phyloP scores from a whole-genome alignment of 2,329 filamentous ascomycete genomes.

The Mycosphaerella arachidis region DNA sequence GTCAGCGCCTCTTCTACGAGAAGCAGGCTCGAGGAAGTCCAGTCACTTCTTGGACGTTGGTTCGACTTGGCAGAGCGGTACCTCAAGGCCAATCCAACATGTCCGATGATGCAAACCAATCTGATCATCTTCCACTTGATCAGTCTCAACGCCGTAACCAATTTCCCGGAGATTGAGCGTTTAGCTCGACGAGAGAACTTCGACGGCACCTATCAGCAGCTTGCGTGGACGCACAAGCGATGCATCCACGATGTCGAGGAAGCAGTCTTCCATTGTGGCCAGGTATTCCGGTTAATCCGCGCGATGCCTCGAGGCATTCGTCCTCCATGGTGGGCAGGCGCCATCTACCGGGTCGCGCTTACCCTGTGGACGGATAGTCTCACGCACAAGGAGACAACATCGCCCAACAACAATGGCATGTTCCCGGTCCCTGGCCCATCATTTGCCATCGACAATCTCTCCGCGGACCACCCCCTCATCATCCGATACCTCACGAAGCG shows the following conservation, averaged over 20 bases:
- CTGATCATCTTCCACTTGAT: slow-evolving; percentile 67
- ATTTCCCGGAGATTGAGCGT: slow-evolving; percentile 63
- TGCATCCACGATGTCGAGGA: slow-evolving; percentile 62
- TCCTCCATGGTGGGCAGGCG: slow-evolving; percentile 67
- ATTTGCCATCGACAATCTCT: slow-evolving; percentile 49
- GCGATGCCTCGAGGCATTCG: slow-evolving; percentile 57
- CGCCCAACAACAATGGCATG: slow-evolving; percentile 33
- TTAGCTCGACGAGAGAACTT: slow-evolving; percentile 59
- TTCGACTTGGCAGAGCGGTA: slow-evolving; percentile 59
- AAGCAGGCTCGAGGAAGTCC: slow-evolving; percentile 59
- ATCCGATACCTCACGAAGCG: slow-evolving; percentile 50
- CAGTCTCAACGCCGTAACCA: slow-evolving; percentile 63
- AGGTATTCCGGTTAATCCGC: slow-evolving; percentile 59
- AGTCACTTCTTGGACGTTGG: slow-evolving; percentile 61
- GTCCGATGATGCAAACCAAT: slow-evolving; percentile 59
- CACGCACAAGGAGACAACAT: slow-evolving; percentile 44
- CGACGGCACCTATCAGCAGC: slow-evolving; percentile 53
- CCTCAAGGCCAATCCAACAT: slow-evolving; percentile 53
- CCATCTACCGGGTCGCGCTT: slow-evolving; percentile 62
- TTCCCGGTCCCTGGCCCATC: slow-evolving; percentile 37
- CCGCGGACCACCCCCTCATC: slow-evolving; percentile 49
- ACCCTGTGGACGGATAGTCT: slow-evolving; percentile 61
- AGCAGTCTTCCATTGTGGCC: slow-evolving; percentile 63
- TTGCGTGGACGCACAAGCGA: slow-evolving; percentile 54
- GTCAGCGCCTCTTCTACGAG: slow-evolving; percentile 59